Evolutionary conservation across 805 yeast genomes (phyloP).

Genomic region (Cyberlindnera saturnus): DNA sequence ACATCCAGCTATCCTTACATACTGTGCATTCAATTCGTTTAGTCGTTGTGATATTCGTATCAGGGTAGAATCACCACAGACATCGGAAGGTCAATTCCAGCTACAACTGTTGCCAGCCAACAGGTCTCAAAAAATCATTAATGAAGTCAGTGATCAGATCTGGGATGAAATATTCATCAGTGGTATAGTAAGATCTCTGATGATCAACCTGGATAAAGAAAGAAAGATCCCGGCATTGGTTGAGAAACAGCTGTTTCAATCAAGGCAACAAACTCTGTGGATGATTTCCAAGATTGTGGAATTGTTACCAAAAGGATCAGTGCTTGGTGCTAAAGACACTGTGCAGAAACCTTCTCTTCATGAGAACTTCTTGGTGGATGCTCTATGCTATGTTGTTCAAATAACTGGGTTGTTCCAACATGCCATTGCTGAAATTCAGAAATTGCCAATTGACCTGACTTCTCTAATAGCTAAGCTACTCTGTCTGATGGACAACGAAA

Average conservation of each 20-base stretch:
- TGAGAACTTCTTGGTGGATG: conserved; percentile 67
- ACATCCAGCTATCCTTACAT: conserved; percentile 35
- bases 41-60: conserved; percentile 65
- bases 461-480: conserved; percentile 27
- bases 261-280: conserved; percentile 5
- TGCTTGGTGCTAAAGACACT: conserved; percentile 57
- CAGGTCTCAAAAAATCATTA: conserved; percentile 25
- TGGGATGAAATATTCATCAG: conserved; percentile 65
- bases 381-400: conserved; percentile 44
- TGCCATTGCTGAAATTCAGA: conserved; percentile 35
- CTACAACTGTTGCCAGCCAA: conserved; percentile 29
- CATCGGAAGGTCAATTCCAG: conserved; percentile 27
- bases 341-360: conserved; percentile 60
- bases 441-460: conserved; percentile 18
- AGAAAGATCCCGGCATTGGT: conserved; percentile 54
- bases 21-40: conserved; percentile 70
- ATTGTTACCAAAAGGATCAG: conserved; percentile 40
- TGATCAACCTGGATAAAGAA: conserved; percentile 47
- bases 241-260: conserved; percentile 36
- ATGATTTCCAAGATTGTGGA: conserved; percentile 12
- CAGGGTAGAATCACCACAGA: conserved; percentile 49
- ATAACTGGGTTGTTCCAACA: conserved; percentile 32
- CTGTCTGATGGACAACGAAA: conserved; percentile 28
- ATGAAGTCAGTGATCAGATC: conserved; percentile 29
- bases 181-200: conserved; percentile 45